A percentile compares a stretch with the other conserved stretches of the same genome.
phyloP scores from a whole-genome alignment of 2,329 filamentous ascomycete genomes.

The Aureobasidium sp. region DNA sequence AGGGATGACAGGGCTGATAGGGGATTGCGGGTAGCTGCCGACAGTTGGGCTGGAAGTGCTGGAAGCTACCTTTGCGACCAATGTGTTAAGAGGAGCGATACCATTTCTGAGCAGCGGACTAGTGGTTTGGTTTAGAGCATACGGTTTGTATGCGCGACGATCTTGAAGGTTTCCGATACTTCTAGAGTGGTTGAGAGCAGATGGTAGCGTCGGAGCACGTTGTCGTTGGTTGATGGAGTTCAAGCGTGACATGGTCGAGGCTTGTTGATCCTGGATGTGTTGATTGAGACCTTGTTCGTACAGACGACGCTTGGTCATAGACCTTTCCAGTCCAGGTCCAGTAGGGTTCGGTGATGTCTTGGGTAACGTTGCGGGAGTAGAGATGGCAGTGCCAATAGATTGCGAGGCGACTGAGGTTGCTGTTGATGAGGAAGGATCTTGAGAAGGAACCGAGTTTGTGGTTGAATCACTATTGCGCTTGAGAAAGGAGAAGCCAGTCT shows the following conservation, averaged over 20 bases:
- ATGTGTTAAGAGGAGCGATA: conserved; percentile 1
- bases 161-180: conserved; percentile 63
- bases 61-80: conserved; percentile 19
- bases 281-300: conserved; percentile 79
- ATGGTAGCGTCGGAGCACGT: conserved; percentile 43
- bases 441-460: conserved; percentile 63
- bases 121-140: conserved; percentile 28
- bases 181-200: conserved; percentile 25
- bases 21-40: conserved; percentile 34
- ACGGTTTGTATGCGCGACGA: conserved; percentile 24
- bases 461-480: conserved; percentile 81
- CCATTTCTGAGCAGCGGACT: conserved; percentile 27
- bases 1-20: conserved; percentile 62
- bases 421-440: conserved; percentile 65
- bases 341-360: conserved; percentile 23
- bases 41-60: conserved; percentile 32
- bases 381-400: conserved; percentile 30
- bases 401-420: conserved; percentile 85
- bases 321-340: conserved; percentile 47
- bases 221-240: conserved; percentile 64
- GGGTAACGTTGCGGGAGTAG: conserved; percentile 29
- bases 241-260: conserved; percentile 65
- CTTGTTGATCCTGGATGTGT: conserved; percentile 72
- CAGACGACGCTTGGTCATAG: conserved; percentile 62
- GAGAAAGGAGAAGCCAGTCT: conserved; percentile 41